Evolutionary conservation across 2,329 filamentous ascomycete genomes (phyloP).

Genomic region (Aspergillus uvarum): DNA sequence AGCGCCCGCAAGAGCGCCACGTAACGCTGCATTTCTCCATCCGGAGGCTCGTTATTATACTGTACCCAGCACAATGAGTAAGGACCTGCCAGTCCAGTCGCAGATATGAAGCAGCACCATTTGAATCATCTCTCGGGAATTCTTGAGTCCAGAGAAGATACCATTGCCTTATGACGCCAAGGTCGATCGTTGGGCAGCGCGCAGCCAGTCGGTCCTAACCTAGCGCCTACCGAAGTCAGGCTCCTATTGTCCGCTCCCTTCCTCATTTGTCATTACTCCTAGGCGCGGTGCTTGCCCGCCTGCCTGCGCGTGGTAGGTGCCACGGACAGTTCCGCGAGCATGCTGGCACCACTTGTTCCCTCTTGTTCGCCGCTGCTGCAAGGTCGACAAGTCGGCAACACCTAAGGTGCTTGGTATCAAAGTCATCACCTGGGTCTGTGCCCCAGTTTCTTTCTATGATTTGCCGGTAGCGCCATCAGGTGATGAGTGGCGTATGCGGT

Average conservation of each 20-base stretch:
- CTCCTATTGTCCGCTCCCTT: not conserved
- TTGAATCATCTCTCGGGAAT: not conserved
- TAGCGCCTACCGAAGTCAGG: not conserved
- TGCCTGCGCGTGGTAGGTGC: not conserved
- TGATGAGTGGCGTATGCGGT: conserved; percentile 19
- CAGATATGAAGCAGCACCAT: not conserved
- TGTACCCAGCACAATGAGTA: not conserved
- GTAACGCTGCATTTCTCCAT: conserved; percentile 1
- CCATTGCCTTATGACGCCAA: not conserved
- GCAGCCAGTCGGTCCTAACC: not conserved
- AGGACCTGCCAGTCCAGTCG: not conserved
- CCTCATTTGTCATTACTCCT: conserved; percentile 8
- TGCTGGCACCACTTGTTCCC: conserved; percentile 15
- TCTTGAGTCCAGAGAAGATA: not conserved
- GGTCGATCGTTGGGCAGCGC: conserved; percentile 1
- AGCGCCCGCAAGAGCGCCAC: not conserved
- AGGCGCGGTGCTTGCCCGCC: conserved; percentile 10
- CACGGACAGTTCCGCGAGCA: not conserved
- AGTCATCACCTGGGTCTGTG: conserved; percentile 8
- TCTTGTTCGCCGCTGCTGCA: conserved; percentile 9
- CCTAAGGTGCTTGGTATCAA: not conserved
- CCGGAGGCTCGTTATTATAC: not conserved
- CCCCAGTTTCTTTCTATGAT: conserved; percentile 13
- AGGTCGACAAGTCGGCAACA: not conserved
- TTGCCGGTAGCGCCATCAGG: conserved; percentile 16